Percentiles rank a stretch among this genome's conserved stretches.
phyloP scores from a whole-genome alignment of 352 stramenopile genomes.

The Phytophthora rubi region DNA sequence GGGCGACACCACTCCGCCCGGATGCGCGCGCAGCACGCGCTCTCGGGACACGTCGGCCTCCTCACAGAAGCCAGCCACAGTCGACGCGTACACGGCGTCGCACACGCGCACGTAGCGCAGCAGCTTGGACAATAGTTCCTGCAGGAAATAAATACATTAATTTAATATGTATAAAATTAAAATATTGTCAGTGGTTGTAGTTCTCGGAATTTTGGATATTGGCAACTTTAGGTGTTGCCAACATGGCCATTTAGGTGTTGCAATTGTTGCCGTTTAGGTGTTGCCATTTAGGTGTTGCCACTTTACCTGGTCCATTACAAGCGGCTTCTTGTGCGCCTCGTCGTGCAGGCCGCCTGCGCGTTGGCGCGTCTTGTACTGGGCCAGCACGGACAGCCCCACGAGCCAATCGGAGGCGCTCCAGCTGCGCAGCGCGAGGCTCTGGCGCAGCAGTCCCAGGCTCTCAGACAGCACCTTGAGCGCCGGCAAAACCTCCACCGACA shows the following conservation, averaged over 20 bases:
- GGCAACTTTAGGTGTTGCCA: too few species aligned
- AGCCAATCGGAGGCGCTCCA: constrained; percentile 85
- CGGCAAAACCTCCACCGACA: constrained; percentile 69
- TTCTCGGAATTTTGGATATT: too few species aligned
- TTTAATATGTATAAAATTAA: too few species aligned
- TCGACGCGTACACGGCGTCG: constrained; percentile 76
- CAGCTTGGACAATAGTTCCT: constrained; percentile 37
- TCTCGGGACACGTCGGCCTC: constrained; percentile 52
- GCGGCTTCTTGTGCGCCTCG: constrained; percentile 34
- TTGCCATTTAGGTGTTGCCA: neutral
- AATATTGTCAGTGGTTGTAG: too few species aligned
- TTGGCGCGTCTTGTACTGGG: constrained; percentile 69
- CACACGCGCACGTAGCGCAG: constrained; percentile 68
- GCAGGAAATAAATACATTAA: too few species aligned
- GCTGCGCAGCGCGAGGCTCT: constrained; percentile 66
- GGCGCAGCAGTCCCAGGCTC: constrained; percentile 63
- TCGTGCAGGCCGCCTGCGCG: constrained; percentile 34
- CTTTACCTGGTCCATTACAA: constrained; percentile 34
- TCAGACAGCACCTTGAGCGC: constrained; percentile 81
- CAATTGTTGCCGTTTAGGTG: neutral
- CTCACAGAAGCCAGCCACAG: constrained; percentile 53
- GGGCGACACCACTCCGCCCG: constrained; percentile 78
- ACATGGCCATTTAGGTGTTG: too few species aligned
- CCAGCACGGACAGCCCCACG: constrained; percentile 76
- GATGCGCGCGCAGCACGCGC: constrained; percentile 54